Evolutionary conservation across 305 asterid species (phyloP).

Genomic region (Solanum hybrid): DNA sequence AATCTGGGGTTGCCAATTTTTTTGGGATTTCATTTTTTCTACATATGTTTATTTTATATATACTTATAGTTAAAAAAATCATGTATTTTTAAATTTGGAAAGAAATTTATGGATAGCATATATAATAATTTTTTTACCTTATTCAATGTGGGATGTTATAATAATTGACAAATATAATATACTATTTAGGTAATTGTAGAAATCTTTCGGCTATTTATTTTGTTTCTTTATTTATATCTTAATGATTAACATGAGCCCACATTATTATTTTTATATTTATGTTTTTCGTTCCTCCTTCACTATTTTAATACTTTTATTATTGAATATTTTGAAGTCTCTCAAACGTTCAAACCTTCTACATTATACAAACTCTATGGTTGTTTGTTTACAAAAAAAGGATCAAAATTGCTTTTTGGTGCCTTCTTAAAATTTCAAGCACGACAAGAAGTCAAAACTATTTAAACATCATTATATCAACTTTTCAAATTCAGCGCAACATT

Average conservation of each 20-base stretch:
- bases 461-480: too few species aligned
- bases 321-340: too few species aligned
- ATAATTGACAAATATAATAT: not conserved
- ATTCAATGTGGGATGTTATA: not conserved
- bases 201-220: not conserved
- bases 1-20: too few species aligned
- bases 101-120: too few species aligned
- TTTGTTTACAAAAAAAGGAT: not conserved
- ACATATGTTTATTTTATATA: too few species aligned
- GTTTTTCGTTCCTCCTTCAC: not conserved
- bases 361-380: not conserved
- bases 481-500: not conserved
- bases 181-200: not conserved
- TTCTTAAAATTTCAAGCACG: not conserved
- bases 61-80: not conserved
- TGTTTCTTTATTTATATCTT: too few species aligned
- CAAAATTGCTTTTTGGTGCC: not conserved
- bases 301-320: too few species aligned
- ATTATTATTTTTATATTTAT: too few species aligned
- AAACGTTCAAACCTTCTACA: too few species aligned
- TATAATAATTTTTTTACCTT: not conserved
- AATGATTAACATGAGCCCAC: not conserved
- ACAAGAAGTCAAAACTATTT: too few species aligned
- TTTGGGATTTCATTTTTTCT: too few species aligned
- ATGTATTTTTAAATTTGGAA: too few species aligned